phyloP scores from a whole-genome alignment of 352 stramenopile genomes.

The Globisporangium abappressorium region DNA sequence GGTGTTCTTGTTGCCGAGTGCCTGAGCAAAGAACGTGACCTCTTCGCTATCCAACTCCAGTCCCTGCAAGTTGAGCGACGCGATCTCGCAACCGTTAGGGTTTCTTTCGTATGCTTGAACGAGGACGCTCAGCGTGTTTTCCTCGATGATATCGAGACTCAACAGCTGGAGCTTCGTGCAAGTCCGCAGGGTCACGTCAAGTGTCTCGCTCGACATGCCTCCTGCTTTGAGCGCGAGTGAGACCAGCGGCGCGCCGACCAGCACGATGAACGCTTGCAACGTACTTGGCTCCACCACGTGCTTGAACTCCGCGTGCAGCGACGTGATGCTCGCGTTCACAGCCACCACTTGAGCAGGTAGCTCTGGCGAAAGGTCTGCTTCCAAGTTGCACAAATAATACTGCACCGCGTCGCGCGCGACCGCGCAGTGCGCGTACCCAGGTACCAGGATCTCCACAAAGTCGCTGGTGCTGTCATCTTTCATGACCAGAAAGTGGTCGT shows the following conservation, averaged over 20 bases:
- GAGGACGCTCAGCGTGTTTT: conserved; percentile 8
- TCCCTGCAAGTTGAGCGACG: conserved; percentile 14
- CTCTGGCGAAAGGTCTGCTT: background rate
- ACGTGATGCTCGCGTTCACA: background rate
- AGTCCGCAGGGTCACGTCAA: conserved; percentile 1
- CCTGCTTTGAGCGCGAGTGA: conserved; percentile 9
- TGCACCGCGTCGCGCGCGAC: conserved; percentile 13
- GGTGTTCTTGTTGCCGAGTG: conserved; percentile 6
- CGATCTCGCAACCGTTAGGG: background rate
- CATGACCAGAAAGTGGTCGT: conserved; percentile 24
- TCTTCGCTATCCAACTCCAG: conserved; percentile 20
- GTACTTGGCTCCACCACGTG: background rate
- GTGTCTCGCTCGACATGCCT: conserved; percentile 1
- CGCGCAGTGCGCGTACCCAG: conserved; percentile 17
- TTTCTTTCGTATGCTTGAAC: conserved; percentile 8
- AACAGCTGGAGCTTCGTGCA: conserved; percentile 7
- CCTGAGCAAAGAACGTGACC: conserved; percentile 5
- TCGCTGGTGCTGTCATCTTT: conserved; percentile 8
- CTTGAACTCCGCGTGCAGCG: conserved; percentile 13
- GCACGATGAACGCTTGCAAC: conserved; percentile 12
- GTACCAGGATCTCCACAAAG: conserved; percentile 18
- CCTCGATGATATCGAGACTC: conserved; percentile 14
- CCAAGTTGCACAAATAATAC: conserved; percentile 10
- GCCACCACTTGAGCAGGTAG: background rate
- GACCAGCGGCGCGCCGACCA: conserved; percentile 12